A percentile compares a stretch with the other conserved stretches of the same genome.
These are phyloP conservation scores for Phaeodactylum tricornutum DNA, from an alignment of 108 stramenopile species.

Conservation along the genomic window DNA sequence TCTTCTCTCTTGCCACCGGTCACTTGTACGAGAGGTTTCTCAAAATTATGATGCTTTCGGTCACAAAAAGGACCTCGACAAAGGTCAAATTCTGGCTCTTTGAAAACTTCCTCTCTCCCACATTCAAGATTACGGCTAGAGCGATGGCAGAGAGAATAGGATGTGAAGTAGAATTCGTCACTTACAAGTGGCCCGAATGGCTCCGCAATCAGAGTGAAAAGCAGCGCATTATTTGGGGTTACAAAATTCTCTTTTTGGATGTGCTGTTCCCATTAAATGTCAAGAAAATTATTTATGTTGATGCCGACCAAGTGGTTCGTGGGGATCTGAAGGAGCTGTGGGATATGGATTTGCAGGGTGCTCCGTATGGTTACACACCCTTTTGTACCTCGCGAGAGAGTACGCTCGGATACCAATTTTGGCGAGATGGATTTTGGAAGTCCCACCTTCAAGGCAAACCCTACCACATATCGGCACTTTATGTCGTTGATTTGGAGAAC, in stretches of 20 bases:
- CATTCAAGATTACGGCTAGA: constrained; percentile 82
- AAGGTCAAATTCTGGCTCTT: constrained; percentile 99
- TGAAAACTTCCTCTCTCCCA: constrained; percentile 92
- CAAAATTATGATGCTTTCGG: constrained; percentile 99
- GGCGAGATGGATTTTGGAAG: constrained; percentile 94
- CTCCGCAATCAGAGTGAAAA: constrained; percentile 93
- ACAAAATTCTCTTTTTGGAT: constrained; percentile 99
- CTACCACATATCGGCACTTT: constrained; percentile 97
- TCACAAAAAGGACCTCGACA: constrained; percentile 84
- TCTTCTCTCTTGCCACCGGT: constrained; percentile 96
- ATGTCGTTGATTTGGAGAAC: constrained; percentile 91
- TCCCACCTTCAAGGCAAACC: constrained; percentile 85
- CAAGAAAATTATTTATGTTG: constrained; percentile 94
- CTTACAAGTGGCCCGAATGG: constrained; percentile 99
- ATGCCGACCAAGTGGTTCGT: constrained; percentile 96
- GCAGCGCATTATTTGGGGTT: constrained; percentile 99
- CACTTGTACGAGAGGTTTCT: constrained; percentile 95
- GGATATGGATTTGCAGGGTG: constrained; percentile 91
- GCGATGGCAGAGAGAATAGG: constrained; percentile 79
- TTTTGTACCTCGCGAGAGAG: constrained; percentile 90
- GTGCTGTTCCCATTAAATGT: constrained; percentile 96
- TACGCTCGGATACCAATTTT: constrained; percentile 94
- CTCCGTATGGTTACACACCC: constrained; percentile 88
- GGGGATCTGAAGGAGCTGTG: constrained; percentile 95
- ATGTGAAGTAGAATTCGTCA: constrained; percentile 84